A percentile compares a stretch with the other conserved stretches of the same genome.
Conservation (phyloP, 1,284 basidiomycete species). For the Sanguinoderma infundibulare region DNA sequence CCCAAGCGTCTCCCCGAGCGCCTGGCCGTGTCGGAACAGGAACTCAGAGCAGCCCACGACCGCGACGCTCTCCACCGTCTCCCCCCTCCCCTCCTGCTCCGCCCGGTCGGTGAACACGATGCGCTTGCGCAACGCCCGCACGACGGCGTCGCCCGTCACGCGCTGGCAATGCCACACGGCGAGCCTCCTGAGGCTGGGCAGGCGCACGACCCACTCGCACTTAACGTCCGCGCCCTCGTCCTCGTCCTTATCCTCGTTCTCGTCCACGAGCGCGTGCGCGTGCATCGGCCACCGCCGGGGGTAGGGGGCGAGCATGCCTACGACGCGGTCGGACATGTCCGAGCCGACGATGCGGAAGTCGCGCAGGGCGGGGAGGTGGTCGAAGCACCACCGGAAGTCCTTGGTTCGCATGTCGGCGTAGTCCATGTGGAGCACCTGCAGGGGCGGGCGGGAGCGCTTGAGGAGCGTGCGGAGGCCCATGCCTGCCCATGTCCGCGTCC, state of each 20-base stretch:
- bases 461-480: conserved; percentile 76
- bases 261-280: conserved; percentile 10
- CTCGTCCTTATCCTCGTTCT: conserved; percentile 10
- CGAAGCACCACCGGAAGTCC: conserved; percentile 72
- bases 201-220: conserved; percentile 40
- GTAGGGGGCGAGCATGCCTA: conserved; percentile 56
- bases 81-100: conserved; percentile 28
- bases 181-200: conserved; percentile 57
- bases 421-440: conserved; percentile 73
- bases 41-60: conserved; percentile 55
- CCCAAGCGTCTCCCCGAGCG: conserved; percentile 45
- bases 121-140: conserved; percentile 54
- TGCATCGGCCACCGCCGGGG: conserved; percentile 16
- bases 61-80: conserved; percentile 47
- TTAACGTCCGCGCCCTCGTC: conserved; percentile 12
- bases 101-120: conserved; percentile 50
- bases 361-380: conserved; percentile 52
- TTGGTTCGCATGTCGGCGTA: conserved; percentile 80
- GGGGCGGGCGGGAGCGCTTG: conserved; percentile 57
- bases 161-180: conserved; percentile 65
- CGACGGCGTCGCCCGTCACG: conserved; percentile 59
- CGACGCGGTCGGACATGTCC: conserved; percentile 76
- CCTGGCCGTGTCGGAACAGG: conserved; percentile 41
- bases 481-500: conserved; percentile 36
- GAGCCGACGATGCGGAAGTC: conserved; percentile 75